Evolutionary conservation across 768 basidiomycete genomes (phyloP).

Genomic region (Guyanaporus albipodus): DNA sequence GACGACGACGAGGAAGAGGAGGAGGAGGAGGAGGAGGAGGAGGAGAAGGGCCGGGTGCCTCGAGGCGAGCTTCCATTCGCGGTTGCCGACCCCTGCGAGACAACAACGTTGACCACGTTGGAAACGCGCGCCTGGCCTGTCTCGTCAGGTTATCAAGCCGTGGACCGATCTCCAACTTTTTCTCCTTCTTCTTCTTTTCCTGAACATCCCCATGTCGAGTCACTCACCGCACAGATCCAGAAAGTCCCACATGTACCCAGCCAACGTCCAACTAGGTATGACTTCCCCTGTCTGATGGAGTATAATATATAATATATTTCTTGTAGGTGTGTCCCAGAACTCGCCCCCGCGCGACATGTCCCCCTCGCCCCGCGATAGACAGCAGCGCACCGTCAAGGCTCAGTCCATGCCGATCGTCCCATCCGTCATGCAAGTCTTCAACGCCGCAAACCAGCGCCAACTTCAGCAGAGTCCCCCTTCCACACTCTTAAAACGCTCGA

Average conservation of each 20-base stretch:
- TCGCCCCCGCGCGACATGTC: conserved; percentile 40
- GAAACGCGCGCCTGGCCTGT: conserved; percentile 48
- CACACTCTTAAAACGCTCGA: conserved; percentile 28
- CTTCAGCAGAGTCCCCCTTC: conserved; percentile 35
- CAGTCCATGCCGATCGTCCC: conserved; percentile 64
- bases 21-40: no score
- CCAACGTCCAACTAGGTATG: conserved; percentile 42
- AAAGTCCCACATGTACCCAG: conserved; percentile 46
- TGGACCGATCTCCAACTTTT: conserved; percentile 31
- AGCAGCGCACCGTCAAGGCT: conserved; percentile 52
- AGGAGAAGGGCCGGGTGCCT: no score
- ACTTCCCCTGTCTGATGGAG: neutral
- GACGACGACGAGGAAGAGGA: no score
- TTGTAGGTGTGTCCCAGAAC: conserved; percentile 25
- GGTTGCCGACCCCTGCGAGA: conserved; percentile 35
- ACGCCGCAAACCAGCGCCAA: conserved; percentile 35
- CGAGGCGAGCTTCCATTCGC: conserved; percentile 50
- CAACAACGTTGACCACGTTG: conserved; percentile 59
- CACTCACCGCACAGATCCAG: conserved; percentile 58
- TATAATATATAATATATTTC: neutral
- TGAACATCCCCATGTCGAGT: conserved; percentile 44
- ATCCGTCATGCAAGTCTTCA: conserved; percentile 50
- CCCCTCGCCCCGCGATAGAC: conserved; percentile 43
- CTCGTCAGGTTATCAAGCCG: conserved; percentile 28
- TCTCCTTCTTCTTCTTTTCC: conserved; percentile 16